Percentiles rank a stretch among this genome's conserved stretches.
These are phyloP conservation scores for Cunninghamia lanceolata DNA, from an alignment of 75 land plant genomes.

Conservation along the genomic window DNA sequence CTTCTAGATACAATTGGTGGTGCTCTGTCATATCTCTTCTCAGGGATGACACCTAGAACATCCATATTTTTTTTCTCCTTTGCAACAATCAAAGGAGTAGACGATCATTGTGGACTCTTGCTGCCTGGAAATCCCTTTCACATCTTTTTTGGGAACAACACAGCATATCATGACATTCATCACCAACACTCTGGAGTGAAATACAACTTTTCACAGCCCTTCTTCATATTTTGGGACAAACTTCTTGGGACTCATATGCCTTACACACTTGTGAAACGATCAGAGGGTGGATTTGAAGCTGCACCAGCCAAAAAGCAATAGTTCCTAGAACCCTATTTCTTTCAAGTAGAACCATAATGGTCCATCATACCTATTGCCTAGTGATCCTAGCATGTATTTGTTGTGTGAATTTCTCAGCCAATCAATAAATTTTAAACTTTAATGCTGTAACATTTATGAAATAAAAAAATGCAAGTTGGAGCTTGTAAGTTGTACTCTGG, in stretches of 20 bases:
- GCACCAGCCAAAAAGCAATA: conserved; percentile 13
- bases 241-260: conserved; percentile 85
- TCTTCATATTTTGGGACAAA: conserved; percentile 81
- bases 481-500: not conserved
- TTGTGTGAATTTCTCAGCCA: not conserved
- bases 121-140: conserved; percentile 81
- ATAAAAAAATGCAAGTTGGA: not conserved
- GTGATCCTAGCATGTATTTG: not conserved
- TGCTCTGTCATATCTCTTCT: conserved; percentile 67
- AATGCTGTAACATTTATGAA: not conserved
- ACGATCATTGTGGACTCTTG: conserved; percentile 78
- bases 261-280: conserved; percentile 49
- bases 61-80: conserved; percentile 80
- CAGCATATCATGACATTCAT: conserved; percentile 91
- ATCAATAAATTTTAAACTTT: too few relatives aligned
- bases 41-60: conserved; percentile 81
- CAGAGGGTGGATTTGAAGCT: conserved; percentile 66
- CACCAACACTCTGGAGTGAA: conserved; percentile 84
- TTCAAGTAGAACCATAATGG: not conserved
- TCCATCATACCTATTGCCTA: not conserved
- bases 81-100: conserved; percentile 76
- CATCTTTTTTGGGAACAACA: conserved; percentile 65
- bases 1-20: conserved; percentile 85
- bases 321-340: not conserved
- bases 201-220: conserved; percentile 89